Conservation (phyloP, 352 stramenopile species). For the Pythium dissotocum region DNA sequence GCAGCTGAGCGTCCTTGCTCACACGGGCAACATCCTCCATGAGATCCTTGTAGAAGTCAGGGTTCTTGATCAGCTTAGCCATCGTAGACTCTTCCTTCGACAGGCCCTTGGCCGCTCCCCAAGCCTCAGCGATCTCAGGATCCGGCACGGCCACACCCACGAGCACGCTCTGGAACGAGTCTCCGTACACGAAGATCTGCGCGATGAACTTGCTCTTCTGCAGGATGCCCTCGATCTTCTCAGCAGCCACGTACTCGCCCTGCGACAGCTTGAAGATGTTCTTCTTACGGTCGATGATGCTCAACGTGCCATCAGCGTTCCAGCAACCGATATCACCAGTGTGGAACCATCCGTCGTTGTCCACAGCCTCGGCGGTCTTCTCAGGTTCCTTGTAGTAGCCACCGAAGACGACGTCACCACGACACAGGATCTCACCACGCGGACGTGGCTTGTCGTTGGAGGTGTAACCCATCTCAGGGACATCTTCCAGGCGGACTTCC, state of each 20-base stretch:
- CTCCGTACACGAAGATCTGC: slow-evolving; percentile 96
- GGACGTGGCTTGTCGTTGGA: slow-evolving; percentile 72
- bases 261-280: slow-evolving; percentile 95
- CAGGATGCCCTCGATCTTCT: slow-evolving; percentile 97
- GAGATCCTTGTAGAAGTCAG: slow-evolving; percentile 33
- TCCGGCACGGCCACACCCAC: slow-evolving; percentile 94
- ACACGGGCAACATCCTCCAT: slow-evolving; percentile 42
- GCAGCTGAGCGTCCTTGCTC: slow-evolving; percentile 59
- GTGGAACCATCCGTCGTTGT: slow-evolving; percentile 96
- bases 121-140: slow-evolving; percentile 57
- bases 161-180: slow-evolving; percentile 93
- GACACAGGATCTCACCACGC: slow-evolving; percentile 68
- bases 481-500: slow-evolving; percentile 94
- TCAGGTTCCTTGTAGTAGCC: slow-evolving; percentile 96
- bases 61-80: slow-evolving; percentile 34
- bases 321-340: slow-evolving; percentile 96
- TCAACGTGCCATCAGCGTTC: slow-evolving; percentile 92
- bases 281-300: slow-evolving; percentile 92
- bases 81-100: slow-evolving; percentile 33
- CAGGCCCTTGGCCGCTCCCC: slow-evolving; percentile 58
- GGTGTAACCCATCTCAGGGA: slow-evolving; percentile 97
- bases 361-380: slow-evolving; percentile 91
- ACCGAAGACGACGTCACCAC: slow-evolving; percentile 77
- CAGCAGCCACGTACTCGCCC: slow-evolving; percentile 96
- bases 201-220: slow-evolving; percentile 92